These are phyloP conservation scores for Pseudonitzschia multistriata DNA, from an alignment of 108 stramenopile species.

Conservation along the genomic window DNA sequence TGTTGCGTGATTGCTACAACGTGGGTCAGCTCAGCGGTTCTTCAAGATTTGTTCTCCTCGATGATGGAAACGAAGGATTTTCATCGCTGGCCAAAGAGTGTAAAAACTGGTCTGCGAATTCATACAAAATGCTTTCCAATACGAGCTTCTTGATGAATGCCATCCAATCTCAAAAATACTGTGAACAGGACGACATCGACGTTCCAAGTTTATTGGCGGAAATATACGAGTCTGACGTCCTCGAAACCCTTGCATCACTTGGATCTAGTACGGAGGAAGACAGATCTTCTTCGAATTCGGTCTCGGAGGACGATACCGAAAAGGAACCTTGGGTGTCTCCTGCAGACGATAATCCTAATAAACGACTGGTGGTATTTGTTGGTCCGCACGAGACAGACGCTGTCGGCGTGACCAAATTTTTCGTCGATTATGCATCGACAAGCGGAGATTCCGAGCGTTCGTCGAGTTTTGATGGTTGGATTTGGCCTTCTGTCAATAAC, in stretches of 20 bases:
- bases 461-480: constrained; percentile 24
- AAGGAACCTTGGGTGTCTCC: too few species aligned
- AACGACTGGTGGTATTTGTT: constrained; percentile 23
- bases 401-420: constrained; percentile 14
- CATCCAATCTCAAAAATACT: not conserved
- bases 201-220: constrained; percentile 2
- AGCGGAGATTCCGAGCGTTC: not conserved
- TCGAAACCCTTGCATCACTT: too few species aligned
- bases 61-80: not conserved
- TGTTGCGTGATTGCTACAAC: constrained; percentile 1
- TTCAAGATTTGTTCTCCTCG: not conserved
- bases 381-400: constrained; percentile 30
- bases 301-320: too few species aligned
- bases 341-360: constrained; percentile 1
- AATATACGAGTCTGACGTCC: not conserved
- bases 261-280: too few species aligned
- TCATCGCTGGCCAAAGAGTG: too few species aligned
- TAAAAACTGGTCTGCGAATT: not conserved
- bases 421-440: constrained; percentile 3
- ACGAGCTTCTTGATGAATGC: not conserved
- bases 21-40: not conserved
- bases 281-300: too few species aligned
- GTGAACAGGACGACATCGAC: not conserved
- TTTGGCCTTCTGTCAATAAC: constrained; percentile 8
- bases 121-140: not conserved